Base-by-base conservation (phyloP, 2,329 filamentous ascomycete genomes). In the Diplodia scrobiculata region DNA sequence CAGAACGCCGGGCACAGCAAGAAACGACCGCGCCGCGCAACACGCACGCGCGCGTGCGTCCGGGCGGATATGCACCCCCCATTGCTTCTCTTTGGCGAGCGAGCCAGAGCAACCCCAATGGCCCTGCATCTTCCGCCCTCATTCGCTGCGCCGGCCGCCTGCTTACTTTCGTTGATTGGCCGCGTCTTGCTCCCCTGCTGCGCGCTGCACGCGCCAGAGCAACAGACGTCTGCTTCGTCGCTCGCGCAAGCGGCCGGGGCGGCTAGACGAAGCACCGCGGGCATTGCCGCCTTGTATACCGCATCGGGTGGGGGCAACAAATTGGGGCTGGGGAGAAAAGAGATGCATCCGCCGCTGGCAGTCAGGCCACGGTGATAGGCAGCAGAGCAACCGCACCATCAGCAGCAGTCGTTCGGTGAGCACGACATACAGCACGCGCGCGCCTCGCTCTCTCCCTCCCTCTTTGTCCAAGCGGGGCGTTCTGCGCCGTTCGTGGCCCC, bases 321-420 rank as follows among this genome's bases (percentile, higher is more conserved):
- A 1, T 36, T 10, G 41, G 41, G 17, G 41, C 11, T 45, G 41
- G 7, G 29, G 58, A 14, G 14, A 25, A 4, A 62, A 25, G 29
- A 36, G 58, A 50, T 27, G 17, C 52, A 25, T 41, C 45, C 38
- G 55, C 38, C 10, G 38, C 17, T 47, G 38, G 7, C 55, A 41
- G 38, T 60, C 17, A 60, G 55, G 38, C 55, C 25, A 50, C 34
- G 58, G 27, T 62, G 58, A 50, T 62, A 60, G 55, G 55, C 55
- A 50, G 11, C 58, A 50, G 41, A 25, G 34, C n/a, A 32, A 13
- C 47, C 17, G 21, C 48, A 52, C 25, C 5, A 29, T 6, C 19
- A 38, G 13, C 54, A 58, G 36, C 36, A 59, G 21, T 14, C 13
- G 38, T 17, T 41, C 38, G 38, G 38, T 5, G 38, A 41, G 41